A percentile compares a stretch with the other conserved stretches of the same genome.
Evolutionary conservation across 1,284 basidiomycete species (phyloP).

Genomic region (Phellinidium pouzarii): DNA sequence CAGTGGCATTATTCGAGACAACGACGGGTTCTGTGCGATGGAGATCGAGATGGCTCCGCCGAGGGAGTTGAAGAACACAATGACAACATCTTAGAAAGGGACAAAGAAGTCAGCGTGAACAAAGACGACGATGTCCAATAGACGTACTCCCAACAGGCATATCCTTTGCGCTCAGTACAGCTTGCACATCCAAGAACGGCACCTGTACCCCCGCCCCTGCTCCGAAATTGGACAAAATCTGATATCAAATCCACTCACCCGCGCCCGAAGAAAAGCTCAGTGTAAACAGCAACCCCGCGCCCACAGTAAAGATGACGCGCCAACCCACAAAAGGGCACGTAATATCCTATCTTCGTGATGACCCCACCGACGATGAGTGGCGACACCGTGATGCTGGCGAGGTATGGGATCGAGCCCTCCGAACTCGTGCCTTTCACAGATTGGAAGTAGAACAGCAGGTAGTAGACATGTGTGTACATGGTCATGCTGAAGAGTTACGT

Average conservation of each 20-base stretch:
- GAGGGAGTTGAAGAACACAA: conserved; percentile 22
- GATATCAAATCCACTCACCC: conserved; percentile 35
- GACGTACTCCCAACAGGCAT: conserved; percentile 18
- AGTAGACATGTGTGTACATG: conserved; percentile 27
- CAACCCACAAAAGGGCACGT: conserved; percentile 33
- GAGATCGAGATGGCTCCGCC: conserved; percentile 23
- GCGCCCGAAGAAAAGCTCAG: conserved; percentile 27
- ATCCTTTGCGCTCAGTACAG: conserved; percentile 14
- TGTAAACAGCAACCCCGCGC: conserved; percentile 37
- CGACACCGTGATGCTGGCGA: conserved; percentile 42
- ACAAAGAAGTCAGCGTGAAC: not conserved
- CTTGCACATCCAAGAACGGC: conserved; percentile 19
- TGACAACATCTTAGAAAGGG: conserved; percentile 16
- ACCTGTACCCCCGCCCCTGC: conserved; percentile 19
- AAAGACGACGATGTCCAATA: not conserved
- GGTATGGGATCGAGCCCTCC: conserved; percentile 59
- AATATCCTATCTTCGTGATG: conserved; percentile 31
- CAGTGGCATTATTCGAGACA: conserved; percentile 18
- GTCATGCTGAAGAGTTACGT: conserved; percentile 35
- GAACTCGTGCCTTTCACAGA: conserved; percentile 33
- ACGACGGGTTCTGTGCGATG: conserved; percentile 22
- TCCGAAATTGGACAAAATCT: conserved; percentile 26
- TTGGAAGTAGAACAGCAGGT: conserved; percentile 39
- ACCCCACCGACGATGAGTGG: conserved; percentile 33
- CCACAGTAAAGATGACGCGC: conserved; percentile 31